phyloP scores from a whole-genome alignment of 1,139 yeast species.

The Geotrichum citri-aurantii region DNA sequence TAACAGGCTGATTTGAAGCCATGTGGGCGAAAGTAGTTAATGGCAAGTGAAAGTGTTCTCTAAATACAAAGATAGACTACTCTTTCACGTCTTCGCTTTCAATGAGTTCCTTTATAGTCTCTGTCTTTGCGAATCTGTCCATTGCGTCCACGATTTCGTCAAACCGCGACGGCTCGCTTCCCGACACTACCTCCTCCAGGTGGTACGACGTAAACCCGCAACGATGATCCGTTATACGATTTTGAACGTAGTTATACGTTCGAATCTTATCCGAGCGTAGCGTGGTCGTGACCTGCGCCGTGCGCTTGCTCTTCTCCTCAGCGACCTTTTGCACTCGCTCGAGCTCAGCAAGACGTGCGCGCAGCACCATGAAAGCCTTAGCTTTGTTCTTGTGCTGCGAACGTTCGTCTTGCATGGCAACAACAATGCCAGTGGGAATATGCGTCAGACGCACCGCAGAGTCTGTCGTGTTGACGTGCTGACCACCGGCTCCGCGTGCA shows the following conservation, averaged over 20 bases:
- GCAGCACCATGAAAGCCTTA: constrained; percentile 77
- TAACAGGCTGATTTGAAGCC: not conserved
- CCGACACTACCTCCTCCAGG: constrained; percentile 54
- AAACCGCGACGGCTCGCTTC: constrained; percentile 50
- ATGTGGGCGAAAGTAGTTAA: not conserved
- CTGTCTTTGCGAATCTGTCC: constrained; percentile 44
- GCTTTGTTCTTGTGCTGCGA: constrained; percentile 95
- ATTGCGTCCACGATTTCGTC: constrained; percentile 58
- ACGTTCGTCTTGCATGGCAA: constrained; percentile 88
- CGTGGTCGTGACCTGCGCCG: constrained; percentile 80
- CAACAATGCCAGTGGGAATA: constrained; percentile 84
- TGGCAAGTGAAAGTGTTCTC: not conserved
- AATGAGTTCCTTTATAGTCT: constrained; percentile 40
- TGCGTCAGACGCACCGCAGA: constrained; percentile 94
- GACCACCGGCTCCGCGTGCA: constrained; percentile 97
- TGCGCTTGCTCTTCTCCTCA: constrained; percentile 61
- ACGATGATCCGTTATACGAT: constrained; percentile 89
- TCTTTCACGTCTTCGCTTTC: not conserved
- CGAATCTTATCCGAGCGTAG: constrained; percentile 90
- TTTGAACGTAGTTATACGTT: constrained; percentile 89
- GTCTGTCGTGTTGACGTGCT: constrained; percentile 96
- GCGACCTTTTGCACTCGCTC: constrained; percentile 63
- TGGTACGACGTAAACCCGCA: constrained; percentile 77
- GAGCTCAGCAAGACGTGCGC: constrained; percentile 78
- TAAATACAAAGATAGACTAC: not conserved